phyloP scores from a whole-genome alignment of 83 land plant genomes.

The Larix sibirica region DNA sequence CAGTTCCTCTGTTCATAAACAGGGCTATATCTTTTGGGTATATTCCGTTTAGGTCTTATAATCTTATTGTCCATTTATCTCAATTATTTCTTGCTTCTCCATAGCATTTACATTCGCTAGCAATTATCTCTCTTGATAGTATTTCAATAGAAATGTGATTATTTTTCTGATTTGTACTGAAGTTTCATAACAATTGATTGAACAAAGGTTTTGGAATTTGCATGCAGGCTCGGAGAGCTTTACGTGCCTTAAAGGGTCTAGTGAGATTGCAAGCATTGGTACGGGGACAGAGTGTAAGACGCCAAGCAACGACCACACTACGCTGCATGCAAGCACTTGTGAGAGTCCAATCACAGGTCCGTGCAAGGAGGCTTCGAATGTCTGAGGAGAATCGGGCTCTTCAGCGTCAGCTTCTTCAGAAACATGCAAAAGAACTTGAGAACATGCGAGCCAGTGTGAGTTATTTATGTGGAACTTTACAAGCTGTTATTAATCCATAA shows the following conservation, averaged over 20 bases:
- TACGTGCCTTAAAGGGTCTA: conserved; percentile 68
- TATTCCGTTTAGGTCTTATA: background rate
- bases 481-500: background rate
- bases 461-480: background rate
- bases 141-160: background rate
- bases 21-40: background rate
- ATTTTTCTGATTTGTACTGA: background rate
- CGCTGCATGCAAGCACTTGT: conserved; percentile 69
- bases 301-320: conserved; percentile 56
- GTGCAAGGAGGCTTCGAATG: conserved; percentile 62
- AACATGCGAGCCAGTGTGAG: conserved; percentile 40
- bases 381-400: conserved; percentile 65
- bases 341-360: conserved; percentile 64
- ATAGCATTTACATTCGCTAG: background rate
- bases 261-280: conserved; percentile 64
- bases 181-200: background rate
- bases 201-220: background rate
- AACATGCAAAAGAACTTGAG: conserved; percentile 59
- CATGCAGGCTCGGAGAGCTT: conserved; percentile 67
- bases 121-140: background rate
- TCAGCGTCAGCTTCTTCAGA: conserved; percentile 58
- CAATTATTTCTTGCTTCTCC: background rate
- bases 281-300: conserved; percentile 49
- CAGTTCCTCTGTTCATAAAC: background rate
- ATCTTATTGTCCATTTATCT: background rate